These are phyloP conservation scores for Trametes versicolor DNA, from an alignment of 1,284 basidiomycete genomes.

Conservation along the genomic window DNA sequence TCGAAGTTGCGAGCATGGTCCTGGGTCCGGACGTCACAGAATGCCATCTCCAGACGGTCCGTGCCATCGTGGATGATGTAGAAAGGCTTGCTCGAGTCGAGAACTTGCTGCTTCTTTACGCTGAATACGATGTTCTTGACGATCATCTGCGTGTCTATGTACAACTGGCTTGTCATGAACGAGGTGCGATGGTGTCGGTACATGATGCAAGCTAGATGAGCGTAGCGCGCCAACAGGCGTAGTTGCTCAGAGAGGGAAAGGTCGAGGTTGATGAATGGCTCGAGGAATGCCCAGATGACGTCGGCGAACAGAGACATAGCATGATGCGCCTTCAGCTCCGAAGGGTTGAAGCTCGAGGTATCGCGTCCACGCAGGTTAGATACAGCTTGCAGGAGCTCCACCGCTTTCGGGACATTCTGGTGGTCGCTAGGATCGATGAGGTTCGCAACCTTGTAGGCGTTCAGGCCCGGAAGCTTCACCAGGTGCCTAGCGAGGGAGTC, in stretches of 20 bases:
- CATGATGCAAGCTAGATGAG: slow-evolving; percentile 39
- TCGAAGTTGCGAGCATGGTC: slow-evolving; percentile 29
- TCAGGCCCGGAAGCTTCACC: not conserved
- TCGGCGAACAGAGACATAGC: not conserved
- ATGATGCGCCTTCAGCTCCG: not conserved
- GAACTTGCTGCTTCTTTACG: slow-evolving; percentile 37
- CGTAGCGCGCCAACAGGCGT: slow-evolving; percentile 18
- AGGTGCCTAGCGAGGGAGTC: not conserved
- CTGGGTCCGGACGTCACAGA: slow-evolving; percentile 35
- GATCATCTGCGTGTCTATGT: slow-evolving; percentile 36
- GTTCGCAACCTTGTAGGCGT: not conserved
- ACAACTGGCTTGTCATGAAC: slow-evolving; percentile 38
- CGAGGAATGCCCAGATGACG: not conserved
- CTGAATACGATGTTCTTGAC: slow-evolving; percentile 40
- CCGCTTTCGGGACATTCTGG: slow-evolving; percentile 33
- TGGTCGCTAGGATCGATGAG: slow-evolving; percentile 28
- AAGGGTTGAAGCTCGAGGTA: not conserved
- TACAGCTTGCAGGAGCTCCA: slow-evolving; percentile 20
- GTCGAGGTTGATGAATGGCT: slow-evolving; percentile 24
- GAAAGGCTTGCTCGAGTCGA: slow-evolving; percentile 29
- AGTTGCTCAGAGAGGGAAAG: slow-evolving; percentile 24
- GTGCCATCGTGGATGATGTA: slow-evolving; percentile 36
- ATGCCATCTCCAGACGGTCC: slow-evolving; percentile 36
- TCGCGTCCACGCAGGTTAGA: not conserved
- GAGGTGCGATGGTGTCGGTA: slow-evolving; percentile 29